Percentiles rank a stretch among this genome's conserved stretches.
These are phyloP conservation scores for Candida anutae DNA, from an alignment of 1,139 yeast genomes.

Conservation along the genomic window DNA sequence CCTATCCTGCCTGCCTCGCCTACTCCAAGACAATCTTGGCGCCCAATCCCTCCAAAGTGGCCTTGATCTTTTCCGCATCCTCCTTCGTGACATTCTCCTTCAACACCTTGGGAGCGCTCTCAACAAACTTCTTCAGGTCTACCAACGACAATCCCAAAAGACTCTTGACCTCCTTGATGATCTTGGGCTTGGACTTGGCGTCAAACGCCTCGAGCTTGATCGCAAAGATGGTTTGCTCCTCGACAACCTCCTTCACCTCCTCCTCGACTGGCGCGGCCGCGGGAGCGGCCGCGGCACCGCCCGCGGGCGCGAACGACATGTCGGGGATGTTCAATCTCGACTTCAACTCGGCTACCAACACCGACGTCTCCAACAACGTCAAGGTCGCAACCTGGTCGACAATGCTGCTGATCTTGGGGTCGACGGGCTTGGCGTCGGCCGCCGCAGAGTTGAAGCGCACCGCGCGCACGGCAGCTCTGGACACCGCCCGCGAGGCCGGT, in stretches of 20 bases:
- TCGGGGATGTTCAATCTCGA: constrained; percentile 86
- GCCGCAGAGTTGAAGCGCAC: constrained; percentile 52
- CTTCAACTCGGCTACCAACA: constrained; percentile 77
- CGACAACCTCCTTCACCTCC: constrained; percentile 71
- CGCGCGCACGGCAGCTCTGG: constrained; percentile 17
- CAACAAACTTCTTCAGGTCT: constrained; percentile 96
- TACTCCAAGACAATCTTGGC: constrained; percentile 88
- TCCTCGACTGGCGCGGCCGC: constrained; percentile 70
- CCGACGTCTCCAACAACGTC: constrained; percentile 84
- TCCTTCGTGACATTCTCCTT: constrained; percentile 84
- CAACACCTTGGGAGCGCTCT: constrained; percentile 89
- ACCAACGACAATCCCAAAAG: constrained; percentile 88
- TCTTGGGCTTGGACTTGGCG: constrained; percentile 92
- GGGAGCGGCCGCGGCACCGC: constrained; percentile 58
- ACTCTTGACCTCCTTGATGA: constrained; percentile 93
- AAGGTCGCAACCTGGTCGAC: constrained; percentile 88
- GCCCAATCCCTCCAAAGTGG: constrained; percentile 88
- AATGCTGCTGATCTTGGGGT: constrained; percentile 80
- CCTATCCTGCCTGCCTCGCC: too few species aligned
- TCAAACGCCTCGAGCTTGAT: constrained; percentile 91
- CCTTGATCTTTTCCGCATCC: constrained; percentile 88
- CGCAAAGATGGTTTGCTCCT: constrained; percentile 90
- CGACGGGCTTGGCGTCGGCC: constrained; percentile 42
- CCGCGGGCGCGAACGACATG: constrained; percentile 75
- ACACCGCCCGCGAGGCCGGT: constrained; percentile 27